These are phyloP conservation scores for Sporobolomyces pararoseus DNA, from an alignment of 768 basidiomycete genomes.

Conservation along the genomic window DNA sequence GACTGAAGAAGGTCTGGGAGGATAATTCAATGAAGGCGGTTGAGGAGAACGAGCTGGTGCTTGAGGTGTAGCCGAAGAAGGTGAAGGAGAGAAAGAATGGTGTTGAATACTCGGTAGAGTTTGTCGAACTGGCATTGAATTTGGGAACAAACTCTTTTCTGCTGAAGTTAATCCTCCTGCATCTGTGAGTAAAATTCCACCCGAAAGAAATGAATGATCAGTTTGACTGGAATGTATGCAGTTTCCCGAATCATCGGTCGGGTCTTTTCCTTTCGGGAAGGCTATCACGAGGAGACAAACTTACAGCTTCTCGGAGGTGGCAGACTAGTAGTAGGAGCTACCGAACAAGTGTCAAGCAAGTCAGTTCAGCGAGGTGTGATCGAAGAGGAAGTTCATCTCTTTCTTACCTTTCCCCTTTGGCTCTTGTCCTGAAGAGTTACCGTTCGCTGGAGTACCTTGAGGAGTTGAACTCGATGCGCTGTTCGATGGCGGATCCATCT, in stretches of 20 bases:
- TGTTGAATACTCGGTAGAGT: conserved; percentile 27
- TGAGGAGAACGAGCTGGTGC: conserved; percentile 1
- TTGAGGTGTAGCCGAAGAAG: background rate
- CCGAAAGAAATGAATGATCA: background rate
- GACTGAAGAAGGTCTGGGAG: background rate
- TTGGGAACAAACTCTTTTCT: conserved; percentile 29
- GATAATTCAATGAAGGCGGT: conserved; percentile 4
- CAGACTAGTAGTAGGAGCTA: background rate
- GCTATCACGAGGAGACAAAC: no score
- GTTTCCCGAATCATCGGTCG: no score
- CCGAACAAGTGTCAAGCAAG: no score
- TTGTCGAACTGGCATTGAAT: conserved; percentile 23
- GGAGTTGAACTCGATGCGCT: background rate
- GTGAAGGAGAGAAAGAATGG: conserved; percentile 15
- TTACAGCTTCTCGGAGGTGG: background rate
- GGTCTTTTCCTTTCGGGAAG: no score
- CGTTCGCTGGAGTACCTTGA: background rate
- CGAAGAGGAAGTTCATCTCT: background rate
- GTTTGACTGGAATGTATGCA: conserved; percentile 3
- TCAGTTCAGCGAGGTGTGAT: background rate
- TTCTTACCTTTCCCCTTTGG: background rate
- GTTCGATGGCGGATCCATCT: background rate
- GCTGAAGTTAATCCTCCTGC: background rate
- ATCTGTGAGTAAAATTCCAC: no score
- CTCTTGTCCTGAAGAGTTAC: no score